Conservation (phyloP, 495 filamentous ascomycete genomes). For the Neurospora hispaniola region DNA sequence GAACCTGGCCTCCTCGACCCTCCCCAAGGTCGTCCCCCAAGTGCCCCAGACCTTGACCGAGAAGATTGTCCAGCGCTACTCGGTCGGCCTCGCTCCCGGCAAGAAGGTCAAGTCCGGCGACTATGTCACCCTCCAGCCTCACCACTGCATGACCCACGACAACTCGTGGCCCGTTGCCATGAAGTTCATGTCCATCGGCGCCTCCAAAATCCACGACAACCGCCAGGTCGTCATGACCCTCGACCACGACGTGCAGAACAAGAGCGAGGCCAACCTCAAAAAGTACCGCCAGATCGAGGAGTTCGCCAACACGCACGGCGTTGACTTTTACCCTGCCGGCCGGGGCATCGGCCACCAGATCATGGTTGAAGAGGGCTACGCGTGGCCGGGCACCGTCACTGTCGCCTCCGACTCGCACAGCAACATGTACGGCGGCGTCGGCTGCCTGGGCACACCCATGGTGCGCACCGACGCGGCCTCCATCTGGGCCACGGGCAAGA, state of each 20-base stretch:
- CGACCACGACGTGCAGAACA: slow-evolving; percentile 92
- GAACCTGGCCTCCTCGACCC: slow-evolving; percentile 3
- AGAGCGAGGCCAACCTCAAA: slow-evolving; percentile 65
- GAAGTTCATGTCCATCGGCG: slow-evolving; percentile 89
- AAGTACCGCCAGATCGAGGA: slow-evolving; percentile 82
- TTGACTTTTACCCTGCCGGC: slow-evolving; percentile 77
- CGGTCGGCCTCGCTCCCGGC: slow-evolving; percentile 56
- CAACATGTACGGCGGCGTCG: slow-evolving; percentile 88
- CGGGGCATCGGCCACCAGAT: slow-evolving; percentile 43
- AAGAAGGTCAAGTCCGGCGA: slow-evolving; percentile 68
- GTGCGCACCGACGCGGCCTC: slow-evolving; percentile 80
- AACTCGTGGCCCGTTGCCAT: slow-evolving; percentile 78
- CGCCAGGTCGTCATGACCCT: slow-evolving; percentile 78
- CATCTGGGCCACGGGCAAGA: slow-evolving; percentile 77
- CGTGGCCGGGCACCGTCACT: slow-evolving; percentile 72
- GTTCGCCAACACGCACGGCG: slow-evolving; percentile 71
- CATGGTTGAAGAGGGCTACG: slow-evolving; percentile 33
- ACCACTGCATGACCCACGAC: slow-evolving; percentile 84
- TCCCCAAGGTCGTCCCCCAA: slow-evolving; percentile 1
- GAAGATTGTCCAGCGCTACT: slow-evolving; percentile 79
- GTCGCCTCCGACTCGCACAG: slow-evolving; percentile 77
- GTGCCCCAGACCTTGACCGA: slow-evolving; percentile 74
- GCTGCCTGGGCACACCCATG: slow-evolving; percentile 64
- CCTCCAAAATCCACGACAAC: slow-evolving; percentile 59
- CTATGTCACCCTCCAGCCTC: slow-evolving; percentile 69